These are phyloP conservation scores for Leishmania major DNA, from an alignment of 208 protist genomes.

Conservation along the genomic window DNA sequence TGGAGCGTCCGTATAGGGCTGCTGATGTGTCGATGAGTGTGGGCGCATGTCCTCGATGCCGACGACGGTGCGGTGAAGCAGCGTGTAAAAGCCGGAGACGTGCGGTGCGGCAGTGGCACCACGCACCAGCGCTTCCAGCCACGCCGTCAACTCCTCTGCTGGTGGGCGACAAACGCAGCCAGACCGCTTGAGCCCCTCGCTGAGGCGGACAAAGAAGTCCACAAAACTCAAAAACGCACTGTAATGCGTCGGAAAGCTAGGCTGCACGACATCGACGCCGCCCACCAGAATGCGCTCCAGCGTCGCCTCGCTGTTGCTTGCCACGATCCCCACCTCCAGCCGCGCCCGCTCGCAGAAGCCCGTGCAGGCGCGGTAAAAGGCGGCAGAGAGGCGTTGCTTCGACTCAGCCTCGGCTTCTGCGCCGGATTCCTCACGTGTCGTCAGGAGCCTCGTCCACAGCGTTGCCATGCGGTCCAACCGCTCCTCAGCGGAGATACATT, in stretches of 20 bases:
- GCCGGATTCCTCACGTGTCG: neutral
- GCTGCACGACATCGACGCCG: neutral
- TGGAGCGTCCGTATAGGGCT: neutral
- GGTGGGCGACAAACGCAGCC: neutral
- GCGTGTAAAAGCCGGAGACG: constrained; percentile 48
- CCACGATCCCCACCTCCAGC: neutral
- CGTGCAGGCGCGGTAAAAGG: constrained; percentile 8
- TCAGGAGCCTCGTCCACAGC: constrained; percentile 13
- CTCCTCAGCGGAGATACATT: neutral
- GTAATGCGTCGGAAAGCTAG: constrained; percentile 3
- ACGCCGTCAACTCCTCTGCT: neutral
- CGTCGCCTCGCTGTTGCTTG: neutral
- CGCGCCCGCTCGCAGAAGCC: constrained; percentile 4
- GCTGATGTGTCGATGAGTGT: neutral
- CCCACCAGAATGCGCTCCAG: constrained; percentile 8
- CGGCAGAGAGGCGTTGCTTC: constrained; percentile 9
- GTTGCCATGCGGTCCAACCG: constrained; percentile 7
- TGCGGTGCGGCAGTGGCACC: constrained; percentile 20
- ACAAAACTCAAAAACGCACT: constrained; percentile 16
- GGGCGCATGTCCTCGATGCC: neutral
- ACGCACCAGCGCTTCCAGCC: constrained; percentile 17
- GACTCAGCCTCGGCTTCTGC: neutral
- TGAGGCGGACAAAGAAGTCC: constrained; percentile 18
- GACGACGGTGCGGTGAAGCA: constrained; percentile 39
- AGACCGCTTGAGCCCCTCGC: neutral